A percentile compares a stretch with the other conserved stretches of the same genome.
phyloP scores from a whole-genome alignment of 169 alveolate genomes.

The Plasmodium coatneyi region DNA sequence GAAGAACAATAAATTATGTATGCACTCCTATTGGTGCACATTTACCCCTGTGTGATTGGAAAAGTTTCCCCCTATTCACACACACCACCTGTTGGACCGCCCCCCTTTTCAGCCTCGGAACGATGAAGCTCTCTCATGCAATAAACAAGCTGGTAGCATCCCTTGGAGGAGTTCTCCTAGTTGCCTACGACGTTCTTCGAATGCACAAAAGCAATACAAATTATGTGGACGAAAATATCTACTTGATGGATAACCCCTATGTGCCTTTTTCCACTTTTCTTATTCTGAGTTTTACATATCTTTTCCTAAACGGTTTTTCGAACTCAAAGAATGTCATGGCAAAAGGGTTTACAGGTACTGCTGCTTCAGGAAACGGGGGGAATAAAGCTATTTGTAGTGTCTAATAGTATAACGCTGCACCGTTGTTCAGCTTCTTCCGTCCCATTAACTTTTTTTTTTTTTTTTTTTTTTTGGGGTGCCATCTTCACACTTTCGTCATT shows the following conservation, averaged over 20 bases:
- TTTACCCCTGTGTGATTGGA: not conserved
- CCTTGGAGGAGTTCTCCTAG: conserved; percentile 38
- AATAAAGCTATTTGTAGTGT: not conserved
- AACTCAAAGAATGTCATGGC: conserved; percentile 24
- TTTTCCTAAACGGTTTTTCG: conserved; percentile 24
- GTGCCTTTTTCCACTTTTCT: conserved; percentile 25
- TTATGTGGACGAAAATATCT: not conserved
- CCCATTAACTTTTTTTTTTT: not conserved
- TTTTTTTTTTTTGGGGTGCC: not conserved
- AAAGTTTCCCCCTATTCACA: not conserved
- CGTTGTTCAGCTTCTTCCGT: not conserved
- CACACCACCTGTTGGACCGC: not conserved
- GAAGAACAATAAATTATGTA: not conserved
- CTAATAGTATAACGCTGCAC: not conserved
- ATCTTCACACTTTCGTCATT: not conserved
- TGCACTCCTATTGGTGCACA: not conserved
- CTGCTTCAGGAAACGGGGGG: not conserved
- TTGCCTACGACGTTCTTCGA: conserved; percentile 5
- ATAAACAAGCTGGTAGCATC: conserved; percentile 45
- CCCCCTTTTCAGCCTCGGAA: not conserved
- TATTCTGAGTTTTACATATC: conserved; percentile 17
- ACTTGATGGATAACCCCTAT: conserved; percentile 16
- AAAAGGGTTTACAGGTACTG: conserved; percentile 30
- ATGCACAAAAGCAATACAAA: not conserved
- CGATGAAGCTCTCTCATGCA: conserved; percentile 16